Evolutionary conservation across 2,329 filamentous ascomycete genomes (phyloP), one percentile per base, ranked within the genome.

Genomic region (Talaromyces sp.): DNA sequence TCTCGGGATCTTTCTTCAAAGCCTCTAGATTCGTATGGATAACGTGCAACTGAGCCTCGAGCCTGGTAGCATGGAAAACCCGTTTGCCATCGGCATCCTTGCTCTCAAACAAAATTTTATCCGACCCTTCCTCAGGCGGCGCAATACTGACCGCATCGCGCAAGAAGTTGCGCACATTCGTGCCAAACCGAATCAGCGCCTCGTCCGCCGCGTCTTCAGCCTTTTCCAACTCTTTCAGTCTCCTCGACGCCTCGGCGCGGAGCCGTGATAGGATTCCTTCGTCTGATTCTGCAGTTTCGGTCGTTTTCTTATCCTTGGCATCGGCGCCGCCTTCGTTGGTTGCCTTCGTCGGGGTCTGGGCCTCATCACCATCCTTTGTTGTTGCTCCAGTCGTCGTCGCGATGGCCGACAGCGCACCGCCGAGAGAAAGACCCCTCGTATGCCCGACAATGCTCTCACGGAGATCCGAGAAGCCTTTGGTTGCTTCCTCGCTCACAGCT

Each of bases 191-290:
- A 66, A 98, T 80, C 10, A 99, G 84, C 0, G 95, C 95, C 75
- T 98, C 95, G 73, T 99, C 95, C 8, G 95, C 95, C 4, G 93
- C 93, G 71, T 98, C 93, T 76, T 99, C 95, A 13, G 93, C 95
- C 67, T 86, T 86, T 71, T 97, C 90, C 21, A 98, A 87, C 62
- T 97, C 91, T 70, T 91, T 95, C 62, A 98, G 80, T 54, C 91
- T 86, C 76, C 91, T 92, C 27, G 90, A 82, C 4, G 92, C 92
- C 77, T 96, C 90, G 21, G 81, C 77, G 60, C 87, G 86, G 72
- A 98, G 85, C 51, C 89, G 85, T 5, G 89, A 86, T 31, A 98
- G 85, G 61, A 96, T 46, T 7, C 82, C 83, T 26, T 67, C 68
- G 58, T 61, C 59, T 19, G 56, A 27, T 26, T 52, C 49, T 29